phyloP scores from a whole-genome alignment of 805 yeast genomes.

The Candida sphagnicola region DNA sequence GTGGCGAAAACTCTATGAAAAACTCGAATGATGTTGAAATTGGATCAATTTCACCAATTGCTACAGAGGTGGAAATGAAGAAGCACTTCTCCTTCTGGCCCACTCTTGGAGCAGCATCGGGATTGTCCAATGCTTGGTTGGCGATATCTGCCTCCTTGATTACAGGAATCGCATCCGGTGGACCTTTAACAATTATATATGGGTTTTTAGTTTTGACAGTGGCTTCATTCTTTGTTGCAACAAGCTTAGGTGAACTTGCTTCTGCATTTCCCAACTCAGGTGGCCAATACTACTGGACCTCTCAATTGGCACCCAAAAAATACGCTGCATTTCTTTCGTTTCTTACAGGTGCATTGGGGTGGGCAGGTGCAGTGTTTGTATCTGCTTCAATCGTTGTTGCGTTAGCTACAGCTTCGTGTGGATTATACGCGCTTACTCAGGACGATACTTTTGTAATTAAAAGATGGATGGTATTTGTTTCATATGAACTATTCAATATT shows the following conservation, averaged over 20 bases:
- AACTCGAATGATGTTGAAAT: no score
- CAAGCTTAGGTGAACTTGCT: constrained; percentile 50
- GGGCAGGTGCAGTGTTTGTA: constrained; percentile 60
- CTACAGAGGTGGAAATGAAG: no score
- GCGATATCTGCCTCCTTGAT: constrained; percentile 55
- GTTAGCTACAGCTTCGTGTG: constrained; percentile 48
- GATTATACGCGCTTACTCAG: constrained; percentile 41
- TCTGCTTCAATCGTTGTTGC: constrained; percentile 57
- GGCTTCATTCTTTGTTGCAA: constrained; percentile 45
- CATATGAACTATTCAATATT: constrained; percentile 43
- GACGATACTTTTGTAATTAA: constrained; percentile 34
- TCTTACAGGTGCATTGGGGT: constrained; percentile 59
- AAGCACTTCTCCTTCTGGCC: constrained; percentile 44
- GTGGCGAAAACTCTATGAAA: no score
- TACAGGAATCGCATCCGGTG: constrained; percentile 55
- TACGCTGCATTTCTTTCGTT: constrained; percentile 49
- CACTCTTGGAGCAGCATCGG: constrained; percentile 55
- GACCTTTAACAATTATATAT: constrained; percentile 54
- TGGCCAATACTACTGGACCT: constrained; percentile 59
- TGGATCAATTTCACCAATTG: no score
- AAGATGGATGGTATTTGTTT: constrained; percentile 54
- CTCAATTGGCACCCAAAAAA: constrained; percentile 48
- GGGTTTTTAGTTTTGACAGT: constrained; percentile 51
- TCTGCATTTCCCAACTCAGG: constrained; percentile 55
- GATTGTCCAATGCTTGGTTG: constrained; percentile 59